Evolutionary conservation across 345 rosid species (phyloP).

Genomic region (Combretum micranthum): DNA sequence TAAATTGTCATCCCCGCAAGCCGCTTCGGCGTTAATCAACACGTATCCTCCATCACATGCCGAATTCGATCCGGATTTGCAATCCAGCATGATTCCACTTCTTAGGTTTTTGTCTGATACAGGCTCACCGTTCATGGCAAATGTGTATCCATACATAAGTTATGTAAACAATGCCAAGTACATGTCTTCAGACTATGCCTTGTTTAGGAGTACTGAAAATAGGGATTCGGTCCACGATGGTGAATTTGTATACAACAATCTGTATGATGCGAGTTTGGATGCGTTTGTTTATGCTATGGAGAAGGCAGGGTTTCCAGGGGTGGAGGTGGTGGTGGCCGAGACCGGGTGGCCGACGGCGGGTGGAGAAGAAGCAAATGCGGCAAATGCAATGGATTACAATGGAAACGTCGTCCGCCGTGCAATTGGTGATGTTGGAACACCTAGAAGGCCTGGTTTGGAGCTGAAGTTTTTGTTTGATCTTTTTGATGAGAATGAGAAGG

Average conservation of each 20-base stretch:
- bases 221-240: slow-evolving; percentile 6
- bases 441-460: slow-evolving; percentile 20
- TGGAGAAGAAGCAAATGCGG: slow-evolving; percentile 17
- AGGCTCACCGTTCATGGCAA: slow-evolving; percentile 26
- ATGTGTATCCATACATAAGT: slow-evolving; percentile 23
- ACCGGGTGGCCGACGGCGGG: slow-evolving; percentile 34
- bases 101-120: slow-evolving; percentile 18
- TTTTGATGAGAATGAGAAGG: slow-evolving; percentile 26
- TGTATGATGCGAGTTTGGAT: slow-evolving; percentile 27
- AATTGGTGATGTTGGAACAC: slow-evolving; percentile 17
- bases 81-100: slow-evolving; percentile 11
- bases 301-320: slow-evolving; percentile 19
- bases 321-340: slow-evolving; percentile 24
- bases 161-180: slow-evolving; percentile 8
- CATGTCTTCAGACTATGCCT: slow-evolving; percentile 13
- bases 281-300: slow-evolving; percentile 18
- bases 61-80: slow-evolving; percentile 21
- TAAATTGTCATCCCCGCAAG: slow-evolving; percentile 29
- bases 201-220: slow-evolving; percentile 13
- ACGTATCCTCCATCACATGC: slow-evolving; percentile 34
- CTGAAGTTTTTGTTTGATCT: slow-evolving; percentile 23
- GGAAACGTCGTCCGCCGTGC: slow-evolving; percentile 18
- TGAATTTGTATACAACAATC: slow-evolving; percentile 9
- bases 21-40: slow-evolving; percentile 23
- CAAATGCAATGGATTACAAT: slow-evolving; percentile 17